A percentile compares a stretch with the other conserved stretches of the same genome.
Evolutionary conservation across 352 stramenopile genomes (phyloP).

Genomic region (Globisporangium polare): DNA sequence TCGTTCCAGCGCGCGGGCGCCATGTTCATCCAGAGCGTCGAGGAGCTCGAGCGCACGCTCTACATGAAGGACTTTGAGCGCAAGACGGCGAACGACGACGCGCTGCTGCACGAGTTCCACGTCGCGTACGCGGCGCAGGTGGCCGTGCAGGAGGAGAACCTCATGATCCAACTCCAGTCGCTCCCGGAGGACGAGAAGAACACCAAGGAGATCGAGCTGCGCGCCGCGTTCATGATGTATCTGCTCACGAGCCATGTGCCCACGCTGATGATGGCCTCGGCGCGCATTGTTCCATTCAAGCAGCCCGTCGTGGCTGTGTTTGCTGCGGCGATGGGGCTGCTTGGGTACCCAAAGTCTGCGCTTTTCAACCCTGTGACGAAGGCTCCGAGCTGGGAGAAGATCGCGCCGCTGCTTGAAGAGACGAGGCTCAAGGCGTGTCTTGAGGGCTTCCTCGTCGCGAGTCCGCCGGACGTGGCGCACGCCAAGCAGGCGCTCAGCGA

Average conservation of each 20-base stretch:
- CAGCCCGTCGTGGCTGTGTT: slow-evolving; percentile 41
- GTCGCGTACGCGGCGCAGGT: slow-evolving; percentile 53
- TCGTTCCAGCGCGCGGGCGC: slow-evolving; percentile 53
- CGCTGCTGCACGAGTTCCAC: slow-evolving; percentile 56
- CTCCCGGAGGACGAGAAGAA: slow-evolving; percentile 38
- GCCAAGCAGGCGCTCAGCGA: slow-evolving; percentile 46
- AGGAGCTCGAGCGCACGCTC: slow-evolving; percentile 58
- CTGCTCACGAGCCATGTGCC: slow-evolving; percentile 46
- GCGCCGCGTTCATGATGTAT: slow-evolving; percentile 46
- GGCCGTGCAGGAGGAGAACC: slow-evolving; percentile 60
- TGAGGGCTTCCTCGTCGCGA: slow-evolving; percentile 17
- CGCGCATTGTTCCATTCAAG: slow-evolving; percentile 63
- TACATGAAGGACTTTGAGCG: slow-evolving; percentile 67
- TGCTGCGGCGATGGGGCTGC: slow-evolving; percentile 38
- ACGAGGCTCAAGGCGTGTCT: slow-evolving; percentile 21
- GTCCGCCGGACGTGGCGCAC: slow-evolving; percentile 17
- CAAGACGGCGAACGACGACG: slow-evolving; percentile 41
- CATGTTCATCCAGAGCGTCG: slow-evolving; percentile 49
- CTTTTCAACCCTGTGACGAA: slow-evolving; percentile 58
- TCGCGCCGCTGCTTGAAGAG: slow-evolving; percentile 46
- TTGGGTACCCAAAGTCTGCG: slow-evolving; percentile 33
- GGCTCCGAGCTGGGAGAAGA: slow-evolving; percentile 57
- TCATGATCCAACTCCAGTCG: slow-evolving; percentile 39
- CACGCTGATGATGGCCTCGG: slow-evolving; percentile 38
- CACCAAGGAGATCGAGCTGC: slow-evolving; percentile 55